Evolutionary conservation across 2,329 filamentous ascomycete species (phyloP).

Genomic region (Sclerotinia nivalis): DNA sequence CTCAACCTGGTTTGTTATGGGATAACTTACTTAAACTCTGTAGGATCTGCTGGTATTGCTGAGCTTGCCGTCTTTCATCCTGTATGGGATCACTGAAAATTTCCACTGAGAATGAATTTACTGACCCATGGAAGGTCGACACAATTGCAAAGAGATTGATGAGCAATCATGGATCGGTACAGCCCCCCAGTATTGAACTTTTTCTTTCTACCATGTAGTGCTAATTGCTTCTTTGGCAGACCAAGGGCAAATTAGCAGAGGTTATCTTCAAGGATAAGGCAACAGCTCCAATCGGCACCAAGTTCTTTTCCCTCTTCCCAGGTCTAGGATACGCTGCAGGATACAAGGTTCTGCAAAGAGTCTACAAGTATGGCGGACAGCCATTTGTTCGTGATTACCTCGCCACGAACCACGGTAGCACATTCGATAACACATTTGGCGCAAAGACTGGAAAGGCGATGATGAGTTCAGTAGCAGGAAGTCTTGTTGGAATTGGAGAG

Average conservation of each 20-base stretch:
- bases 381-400: slow-evolving; percentile 93
- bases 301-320: slow-evolving; percentile 95
- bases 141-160: slow-evolving; percentile 98
- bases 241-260: slow-evolving; percentile 60
- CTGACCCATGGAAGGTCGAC: slow-evolving; percentile 68
- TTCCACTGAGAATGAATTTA: slow-evolving; percentile 25
- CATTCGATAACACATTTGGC: slow-evolving; percentile 88
- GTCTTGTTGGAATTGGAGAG: slow-evolving; percentile 94
- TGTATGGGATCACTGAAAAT: slow-evolving; percentile 49
- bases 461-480: slow-evolving; percentile 95
- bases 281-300: slow-evolving; percentile 64
- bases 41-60: slow-evolving; percentile 89
- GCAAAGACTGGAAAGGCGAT: slow-evolving; percentile 98
- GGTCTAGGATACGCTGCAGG: slow-evolving; percentile 95
- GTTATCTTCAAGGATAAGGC: slow-evolving; percentile 95
- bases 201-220: slow-evolving; percentile 26
- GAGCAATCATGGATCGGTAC: slow-evolving; percentile 86
- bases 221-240: slow-evolving; percentile 48
- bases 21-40: slow-evolving; percentile 28
- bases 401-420: slow-evolving; percentile 71
- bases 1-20: slow-evolving; percentile 12
- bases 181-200: not conserved
- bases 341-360: slow-evolving; percentile 94
- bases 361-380: slow-evolving; percentile 99
- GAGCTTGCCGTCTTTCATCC: slow-evolving; percentile 93